Base-by-base conservation (phyloP, 2,329 filamentous ascomycete genomes). In the Colletotrichum sublineola region DNA sequence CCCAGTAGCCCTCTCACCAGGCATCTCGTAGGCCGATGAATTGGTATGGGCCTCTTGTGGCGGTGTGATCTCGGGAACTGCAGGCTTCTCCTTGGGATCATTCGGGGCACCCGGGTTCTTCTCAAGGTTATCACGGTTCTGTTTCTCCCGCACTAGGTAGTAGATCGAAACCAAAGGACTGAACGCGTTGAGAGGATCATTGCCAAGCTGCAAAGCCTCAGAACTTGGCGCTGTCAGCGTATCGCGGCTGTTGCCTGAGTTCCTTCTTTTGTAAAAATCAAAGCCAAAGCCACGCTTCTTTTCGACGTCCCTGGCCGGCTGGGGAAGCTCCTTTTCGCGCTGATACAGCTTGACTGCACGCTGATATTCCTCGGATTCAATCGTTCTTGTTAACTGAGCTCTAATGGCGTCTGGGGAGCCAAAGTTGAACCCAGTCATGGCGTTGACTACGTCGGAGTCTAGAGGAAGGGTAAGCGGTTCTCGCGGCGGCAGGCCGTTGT, bases 401-500 rank as follows among this genome's bases (percentile, higher is more conserved):
- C 90, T 92, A 79, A 99, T 98, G 68, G 90, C 89, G 65, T 98
- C 95, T 1, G 94, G 89, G 0, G 94, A 89, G 0, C 96, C 96
- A 84, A 98, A 99, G 81, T 98, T 97, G 81, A 99, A 99, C 2
- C 96, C 96, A 33, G 95, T 97, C 96, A 99, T 99, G 76, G 94
- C 95, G 61, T 94, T 90, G 68, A 99, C 90, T 5, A 98, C 92
- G 55, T 93, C 92, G 1, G 89, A 86, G 78, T 98, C 96, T 12
- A 99, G 84, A 7, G 96, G 95, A 18, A 97, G 85, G 48, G 93
- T 89, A n/a, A 98, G 82, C 2, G 96, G 94, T 77, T 97, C 96
- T 61, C 96, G 92, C 42, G 85, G 82, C 4, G 95, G 95, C 2
- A 99, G 86, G 75, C 93, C 94, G 78, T 98, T 99, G 74, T 98